Evolutionary conservation across 768 basidiomycete genomes (phyloP), one percentile per base, ranked within the genome.

Genomic region (Pholiota microspora): DNA sequence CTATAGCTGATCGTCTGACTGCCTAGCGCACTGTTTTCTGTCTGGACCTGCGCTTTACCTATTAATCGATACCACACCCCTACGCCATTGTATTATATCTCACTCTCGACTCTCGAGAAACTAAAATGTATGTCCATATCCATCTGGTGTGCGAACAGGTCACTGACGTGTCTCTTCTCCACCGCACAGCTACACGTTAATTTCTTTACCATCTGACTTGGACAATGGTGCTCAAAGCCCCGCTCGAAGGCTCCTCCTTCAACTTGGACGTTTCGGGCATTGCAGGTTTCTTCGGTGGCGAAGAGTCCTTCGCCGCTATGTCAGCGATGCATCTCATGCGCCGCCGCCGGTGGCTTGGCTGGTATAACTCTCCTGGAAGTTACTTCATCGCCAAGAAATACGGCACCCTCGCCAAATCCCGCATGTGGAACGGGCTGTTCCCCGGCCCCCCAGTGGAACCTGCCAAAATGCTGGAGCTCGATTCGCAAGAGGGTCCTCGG

Each of bases 301-400:
- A 61, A 28, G 60, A 61, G 45, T 56, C 57, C 23, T 59, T 61
- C 28, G 60, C 57, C 13, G 57, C 60, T 23, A 59, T 61, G 60
- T 61, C 60, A 28, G 56, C 55, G 31, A 51, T 61, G 7, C 60
- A 61, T 24, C 57, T 61, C n/a, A 55, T 57, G 31, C 54, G 57
- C 3, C 57, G 55, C 15, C 57, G 60, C 9, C 40, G 55, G n/a
- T 61, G 53, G 49, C 45, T 58, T 7, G 60, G 60, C n/a, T 61
- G 57, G 57, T 61, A 61, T 32, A 61, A 61, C 49, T 61, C 60
- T 1, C 60, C 60, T 7, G 60, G 60, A 2, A 56, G 55, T 45
- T 61, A 61, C 28, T 52, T 38, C 36, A 55, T 61, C 18, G 60
- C 60, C 21, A 61, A 61, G 53, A 56, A 56, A 38, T 58, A 59